Evolutionary conservation across 2,329 filamentous ascomycete genomes (phyloP).

Genomic region (Fusarium brachygibbosum): DNA sequence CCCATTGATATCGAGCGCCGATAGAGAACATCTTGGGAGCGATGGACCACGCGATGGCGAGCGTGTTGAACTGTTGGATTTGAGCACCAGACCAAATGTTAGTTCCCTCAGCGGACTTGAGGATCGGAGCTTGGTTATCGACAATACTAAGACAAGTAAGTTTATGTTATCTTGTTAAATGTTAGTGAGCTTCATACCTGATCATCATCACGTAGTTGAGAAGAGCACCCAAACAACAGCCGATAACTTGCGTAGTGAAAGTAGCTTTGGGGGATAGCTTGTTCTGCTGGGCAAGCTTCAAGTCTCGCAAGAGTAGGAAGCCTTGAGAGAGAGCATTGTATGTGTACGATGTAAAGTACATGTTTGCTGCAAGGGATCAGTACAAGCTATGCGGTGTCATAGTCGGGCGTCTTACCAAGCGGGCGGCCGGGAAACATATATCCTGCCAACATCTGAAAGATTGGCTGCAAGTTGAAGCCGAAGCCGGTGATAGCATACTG

Average conservation of each 20-base stretch:
- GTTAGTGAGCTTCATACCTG: neutral
- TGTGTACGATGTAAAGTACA: constrained; percentile 36
- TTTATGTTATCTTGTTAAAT: constrained; percentile 1
- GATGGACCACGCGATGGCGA: constrained; percentile 63
- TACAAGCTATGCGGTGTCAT: rapidly evolving
- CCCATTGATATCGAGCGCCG: constrained; percentile 23
- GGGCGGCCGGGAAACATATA: constrained; percentile 33
- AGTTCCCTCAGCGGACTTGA: constrained; percentile 62
- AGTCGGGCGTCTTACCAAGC: neutral
- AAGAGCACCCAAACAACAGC: constrained; percentile 66
- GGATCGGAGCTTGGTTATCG: constrained; percentile 60
- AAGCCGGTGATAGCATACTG: constrained; percentile 34
- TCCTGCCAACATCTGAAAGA: constrained; percentile 36
- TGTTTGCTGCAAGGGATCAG: constrained; percentile 15
- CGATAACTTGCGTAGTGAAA: constrained; percentile 64
- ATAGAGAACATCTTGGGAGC: constrained; percentile 54
- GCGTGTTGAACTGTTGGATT: constrained; percentile 64
- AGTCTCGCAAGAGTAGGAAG: constrained; percentile 14
- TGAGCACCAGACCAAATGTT: constrained; percentile 66
- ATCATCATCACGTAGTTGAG: constrained; percentile 69
- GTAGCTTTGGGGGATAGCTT: constrained; percentile 31
- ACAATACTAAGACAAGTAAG: constrained; percentile 59
- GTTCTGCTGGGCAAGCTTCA: constrained; percentile 32
- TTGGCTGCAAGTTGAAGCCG: constrained; percentile 23
- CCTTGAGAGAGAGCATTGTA: constrained; percentile 26